Evolutionary conservation across 2,329 filamentous ascomycete genomes (phyloP).

Genomic region (Drechmeria coniospora): DNA sequence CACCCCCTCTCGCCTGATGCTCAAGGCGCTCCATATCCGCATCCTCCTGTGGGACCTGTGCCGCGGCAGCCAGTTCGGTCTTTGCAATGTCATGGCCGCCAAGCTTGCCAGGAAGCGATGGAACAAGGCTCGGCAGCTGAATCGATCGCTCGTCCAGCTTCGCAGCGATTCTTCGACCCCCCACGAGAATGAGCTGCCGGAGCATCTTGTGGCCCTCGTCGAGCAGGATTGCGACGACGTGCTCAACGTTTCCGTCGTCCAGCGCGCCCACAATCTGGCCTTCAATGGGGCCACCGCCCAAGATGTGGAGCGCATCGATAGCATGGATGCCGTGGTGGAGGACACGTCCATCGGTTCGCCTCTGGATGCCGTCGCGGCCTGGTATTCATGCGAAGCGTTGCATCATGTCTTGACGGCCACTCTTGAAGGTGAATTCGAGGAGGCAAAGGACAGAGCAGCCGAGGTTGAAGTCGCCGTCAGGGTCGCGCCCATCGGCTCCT

Average conservation of each 20-base stretch:
- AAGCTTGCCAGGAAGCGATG: conserved; percentile 64
- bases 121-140: conserved; percentile 60
- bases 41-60: conserved; percentile 70
- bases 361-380: conserved; percentile 78
- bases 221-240: conserved; percentile 72
- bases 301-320: conserved; percentile 48
- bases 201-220: conserved; percentile 60
- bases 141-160: conserved; percentile 28
- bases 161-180: conserved; percentile 25
- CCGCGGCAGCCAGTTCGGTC: conserved; percentile 45
- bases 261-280: conserved; percentile 77
- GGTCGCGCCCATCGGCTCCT: conserved; percentile 64
- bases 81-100: conserved; percentile 54
- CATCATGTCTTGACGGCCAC: conserved; percentile 52
- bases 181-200: conserved; percentile 48
- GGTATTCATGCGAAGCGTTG: conserved; percentile 67
- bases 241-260: conserved; percentile 59
- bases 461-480: conserved; percentile 54
- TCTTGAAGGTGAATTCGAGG: conserved; percentile 34
- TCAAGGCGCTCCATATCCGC: conserved; percentile 84
- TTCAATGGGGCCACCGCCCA: conserved; percentile 69
- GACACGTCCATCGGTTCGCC: conserved; percentile 75
- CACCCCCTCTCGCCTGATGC: conserved; percentile 70
- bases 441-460: conserved; percentile 9
- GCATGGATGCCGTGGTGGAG: conserved; percentile 71